Base-by-base conservation (phyloP, 345 rosid species). In the Hirschfeldia incana region DNA sequence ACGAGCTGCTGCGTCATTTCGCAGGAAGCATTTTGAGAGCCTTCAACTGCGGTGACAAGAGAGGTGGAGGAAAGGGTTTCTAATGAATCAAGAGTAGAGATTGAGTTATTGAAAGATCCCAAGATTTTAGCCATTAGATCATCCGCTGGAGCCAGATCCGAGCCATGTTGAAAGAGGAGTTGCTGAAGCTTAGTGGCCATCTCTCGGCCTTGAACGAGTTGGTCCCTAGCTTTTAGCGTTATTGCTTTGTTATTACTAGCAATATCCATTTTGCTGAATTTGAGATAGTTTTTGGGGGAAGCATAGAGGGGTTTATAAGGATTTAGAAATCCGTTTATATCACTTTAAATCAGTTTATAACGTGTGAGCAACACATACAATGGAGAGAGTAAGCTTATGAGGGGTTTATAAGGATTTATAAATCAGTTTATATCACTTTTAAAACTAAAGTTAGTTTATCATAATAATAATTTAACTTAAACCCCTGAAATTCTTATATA, bases 111-210 rank as follows among this genome's bases (percentile, higher is more conserved):
- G 74, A 90, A 90, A 76, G 89, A 82, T 7, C 28, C 78, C 82
- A 85, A 30, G 88, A 92, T 83, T 84, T 83, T 81, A 32, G 16
- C 69, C 33, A 66, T n/a, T 12, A 91, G 85, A 12, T 88, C 89
- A 30, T 80, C 69, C 0, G 59, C 70, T 26, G 63, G 30, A 63
- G 37, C 30, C 4, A 39, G 32, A 61, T 37, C 75, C 37, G 13
- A 39, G 30, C 76, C 70, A 61, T n/a, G 21, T 12, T 83, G 80
- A 26, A 58, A 79, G 72, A 87, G 46, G 12, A 88, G 76, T 55
- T 42, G 2, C 72, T 79, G 88, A 58, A 94, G 95, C 79, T 86
- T 73, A 49, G 69, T 5, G 5, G 95, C 81, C 3, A 55, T 75
- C 29, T 76, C 74, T 4, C 79, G 77, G 9, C 97, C 98, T 29